Evolutionary conservation across 345 rosid genomes (phyloP), one percentile per base, ranked within the genome.

Genomic region (Conringia planisiliqua): DNA sequence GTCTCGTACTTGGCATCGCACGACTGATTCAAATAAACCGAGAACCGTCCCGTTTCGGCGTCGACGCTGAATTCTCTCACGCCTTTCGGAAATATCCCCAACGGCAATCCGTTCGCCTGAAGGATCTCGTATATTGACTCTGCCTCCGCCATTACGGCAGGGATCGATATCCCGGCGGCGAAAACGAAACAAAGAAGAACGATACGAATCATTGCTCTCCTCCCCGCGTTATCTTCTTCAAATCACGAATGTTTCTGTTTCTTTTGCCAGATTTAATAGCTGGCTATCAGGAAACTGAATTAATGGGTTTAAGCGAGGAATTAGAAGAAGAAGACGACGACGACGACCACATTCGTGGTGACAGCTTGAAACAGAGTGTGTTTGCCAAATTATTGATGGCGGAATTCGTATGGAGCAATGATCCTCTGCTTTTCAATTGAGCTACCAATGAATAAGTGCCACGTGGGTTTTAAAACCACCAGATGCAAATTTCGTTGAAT

Each of bases 1-100:
- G 85, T 89, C 81, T 91, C 98, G 67, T 87, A 93, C 74, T 88
- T 88, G 27, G 97, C 96, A 62, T 88, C 86, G 72, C 98, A 93
- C 24, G 92, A 90, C 74, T 87, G 87, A 50, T 91, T 93, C 58
- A 93, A 55, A 69, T 86, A 82, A n/a, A 84, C 89, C 81, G 87
- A 86, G 84, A 93, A 91, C 20, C 62, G 73, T 26, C 98, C 96
- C 42, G 81, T 62, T 10, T 64, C 82, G 11, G 33, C 72, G 56
- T 89, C 86, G 35, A 87, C 30, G 30, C 17, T 42, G 70, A 91
- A 93, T 12, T 79, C 79, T 54, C 59, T 86, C 40, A 91, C 87
- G 3, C 97, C 97, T 61, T 85, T 89, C 0, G 98, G 97, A 11
- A 93, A 83, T 35, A 93, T 61, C 16, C 98, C 98, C 72, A 85